Evolutionary conservation across 768 basidiomycete species (phyloP).

Genomic region (Gyrodon lividus): DNA sequence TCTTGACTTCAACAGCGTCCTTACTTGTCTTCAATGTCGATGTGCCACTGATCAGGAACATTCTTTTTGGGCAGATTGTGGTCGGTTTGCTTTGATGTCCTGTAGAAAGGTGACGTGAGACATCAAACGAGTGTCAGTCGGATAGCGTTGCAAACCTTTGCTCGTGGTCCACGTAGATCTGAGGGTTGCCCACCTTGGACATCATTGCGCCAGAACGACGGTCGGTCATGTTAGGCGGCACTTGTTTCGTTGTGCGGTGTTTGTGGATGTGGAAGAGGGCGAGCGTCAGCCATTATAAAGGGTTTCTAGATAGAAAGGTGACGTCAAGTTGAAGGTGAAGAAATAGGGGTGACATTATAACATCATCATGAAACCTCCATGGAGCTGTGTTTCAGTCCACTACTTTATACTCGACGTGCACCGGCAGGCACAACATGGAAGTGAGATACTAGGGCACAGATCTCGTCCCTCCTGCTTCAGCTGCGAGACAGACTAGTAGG

Average conservation of each 20-base stretch:
- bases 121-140: slow-evolving; percentile 7
- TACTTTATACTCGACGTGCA: too few species aligned
- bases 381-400: too few species aligned
- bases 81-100: slow-evolving; percentile 22
- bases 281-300: too few species aligned
- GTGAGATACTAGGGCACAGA: too few species aligned
- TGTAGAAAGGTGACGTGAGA: slow-evolving; percentile 6
- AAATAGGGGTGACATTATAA: background rate
- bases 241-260: slow-evolving; percentile 1
- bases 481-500: too few species aligned
- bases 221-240: slow-evolving; percentile 18
- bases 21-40: slow-evolving; percentile 43
- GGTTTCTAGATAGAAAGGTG: background rate
- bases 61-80: slow-evolving; percentile 27
- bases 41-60: slow-evolving; percentile 36
- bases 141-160: slow-evolving; percentile 38
- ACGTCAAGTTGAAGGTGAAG: background rate
- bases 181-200: slow-evolving; percentile 49
- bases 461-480: too few species aligned
- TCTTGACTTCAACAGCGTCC: slow-evolving; percentile 2
- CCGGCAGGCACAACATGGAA: too few species aligned
- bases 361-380: too few species aligned
- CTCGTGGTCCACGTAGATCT: slow-evolving; percentile 47
- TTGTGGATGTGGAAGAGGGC: background rate
- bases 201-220: slow-evolving; percentile 41